Evolutionary conservation across 176 grass and related monocot species (phyloP), one percentile per base, ranked within the genome.

Genomic region (Phragmites australis): DNA sequence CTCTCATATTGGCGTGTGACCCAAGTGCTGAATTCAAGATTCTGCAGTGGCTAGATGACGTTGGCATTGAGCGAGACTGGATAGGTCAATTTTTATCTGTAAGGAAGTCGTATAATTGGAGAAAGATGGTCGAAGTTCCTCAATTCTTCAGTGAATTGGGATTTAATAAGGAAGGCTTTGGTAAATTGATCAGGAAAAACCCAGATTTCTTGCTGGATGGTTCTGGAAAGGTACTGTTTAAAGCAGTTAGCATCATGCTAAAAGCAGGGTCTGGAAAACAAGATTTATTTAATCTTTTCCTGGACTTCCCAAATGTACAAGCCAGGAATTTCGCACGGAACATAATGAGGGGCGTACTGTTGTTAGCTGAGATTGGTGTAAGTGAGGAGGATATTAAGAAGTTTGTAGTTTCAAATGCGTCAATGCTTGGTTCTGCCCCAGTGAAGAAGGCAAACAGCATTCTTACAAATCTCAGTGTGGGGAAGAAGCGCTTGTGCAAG

Each of bases 161-260:
- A 70, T 88, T 93, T n/a, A 60, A 78, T 41, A 83, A 85, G 37
- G 48, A 90, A 69, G 61, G 7, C 60, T 68, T 83, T 50, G 85
- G 85, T 53, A 81, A 68, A 75, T 27, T 93, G 78, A 50, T 90
- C 48, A 87, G 79, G 65, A 39, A 80, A 58, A 86, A 90, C 74
- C 91, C 88, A 31, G 91, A 73, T 68, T 88, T 90, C 81, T 31
- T 93, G 74, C 26, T 93, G 47, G 85, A 85, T 86, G 88, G 78
- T 70, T 93, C 91, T 79, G 91, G 91, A 58, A 88, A 79, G 61
- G 63, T 19, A 59, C 53, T 90, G 27, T 83, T 90, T 79, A 50
- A 57, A 45, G 51, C 64, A 44, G 85, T 83, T 79, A 63, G 51
- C 19, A 29, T 88, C 45, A 87, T 93, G 66, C 27, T 88, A 68